Evolutionary conservation across 805 yeast species (phyloP), one percentile per base, ranked within the genome.

Genomic region (Deakozyma indianensis): DNA sequence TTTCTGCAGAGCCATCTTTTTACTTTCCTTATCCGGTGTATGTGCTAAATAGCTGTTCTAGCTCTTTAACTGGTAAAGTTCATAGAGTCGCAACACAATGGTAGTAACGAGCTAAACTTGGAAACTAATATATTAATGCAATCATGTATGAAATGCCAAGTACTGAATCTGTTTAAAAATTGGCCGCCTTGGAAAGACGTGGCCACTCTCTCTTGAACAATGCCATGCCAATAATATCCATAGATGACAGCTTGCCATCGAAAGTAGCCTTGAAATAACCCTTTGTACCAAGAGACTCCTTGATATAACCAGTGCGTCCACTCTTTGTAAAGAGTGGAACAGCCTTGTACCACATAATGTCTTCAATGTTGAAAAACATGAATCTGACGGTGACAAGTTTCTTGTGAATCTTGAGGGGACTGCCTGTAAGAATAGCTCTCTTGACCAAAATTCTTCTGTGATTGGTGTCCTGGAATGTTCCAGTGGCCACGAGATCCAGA

Each of bases 251-350:
- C 57, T 81, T 84, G 48, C 88, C 90, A 60, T 92, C 96, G 56
- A 92, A 92, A 5, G 83, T 82, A 22, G 96, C 95, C 67, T 92
- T 92, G 75, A 82, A 88, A 69, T 90, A 86, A 51, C 99, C 99
- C 61, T 92, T 98, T 1, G 98, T 92, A 66, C 99, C 99, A 68
- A 92, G 71, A 59, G 88, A 77, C 62, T 90, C 96, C 64, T 85
- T 90, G 61, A 94, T 90, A 63, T 83, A 83, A 46, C 99, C 99
- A 20, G 87, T 73, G 63, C 96, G 78, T 43, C 98, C 99, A 56
- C 80, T 73, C 62, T 84, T 86, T 38, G 97, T 88, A 64, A 86
- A 92, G 49, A 92, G 67, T 40, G 97, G 97, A 53, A 92, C 82
- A 3, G 88, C 80, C 65, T 83, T 84, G 74, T 81, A 92, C 77